Conservation (phyloP, 2,329 filamentous ascomycete species). For the Hymenoscyphus albidus region DNA sequence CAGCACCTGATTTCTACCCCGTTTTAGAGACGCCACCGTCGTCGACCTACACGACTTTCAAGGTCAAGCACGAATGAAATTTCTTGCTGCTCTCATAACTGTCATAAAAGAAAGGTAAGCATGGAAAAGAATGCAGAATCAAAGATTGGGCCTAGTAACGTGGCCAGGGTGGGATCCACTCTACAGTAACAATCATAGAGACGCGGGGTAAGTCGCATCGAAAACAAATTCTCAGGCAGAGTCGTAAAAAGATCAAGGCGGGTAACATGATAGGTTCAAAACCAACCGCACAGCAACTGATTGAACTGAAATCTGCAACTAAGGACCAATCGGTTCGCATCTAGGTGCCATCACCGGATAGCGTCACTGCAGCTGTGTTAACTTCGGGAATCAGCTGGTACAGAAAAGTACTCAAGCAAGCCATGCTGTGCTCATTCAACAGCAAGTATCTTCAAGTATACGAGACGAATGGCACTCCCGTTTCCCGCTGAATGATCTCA, state of each 20-base stretch:
- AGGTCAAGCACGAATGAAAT: neutral
- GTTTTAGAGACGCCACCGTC: neutral
- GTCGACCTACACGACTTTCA: slow-evolving; percentile 3
- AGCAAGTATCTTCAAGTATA: slow-evolving; percentile 22
- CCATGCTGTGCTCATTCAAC: neutral
- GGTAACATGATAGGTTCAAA: neutral
- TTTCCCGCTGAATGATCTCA: slow-evolving; percentile 35
- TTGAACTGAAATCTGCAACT: neutral
- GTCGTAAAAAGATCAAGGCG: neutral
- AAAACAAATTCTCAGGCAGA: neutral
- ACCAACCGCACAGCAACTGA: neutral
- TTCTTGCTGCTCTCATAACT: neutral
- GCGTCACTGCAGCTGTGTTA: neutral
- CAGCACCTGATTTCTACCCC: neutral
- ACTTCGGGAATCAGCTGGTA: neutral
- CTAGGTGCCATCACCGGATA: neutral
- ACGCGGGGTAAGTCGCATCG: slow-evolving; percentile 22
- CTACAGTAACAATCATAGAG: neutral
- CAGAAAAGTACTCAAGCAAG: neutral
- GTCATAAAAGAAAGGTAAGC: neutral
- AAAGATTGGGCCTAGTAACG: slow-evolving; percentile 16
- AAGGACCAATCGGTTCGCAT: neutral
- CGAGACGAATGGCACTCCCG: slow-evolving; percentile 33
- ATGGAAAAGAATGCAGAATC: slow-evolving; percentile 8
- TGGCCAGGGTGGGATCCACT: slow-evolving; percentile 23